A percentile compares a stretch with the other conserved stretches of the same genome.
Conservation (phyloP, 257 asterid genomes). For the Ballota nigra region DNA sequence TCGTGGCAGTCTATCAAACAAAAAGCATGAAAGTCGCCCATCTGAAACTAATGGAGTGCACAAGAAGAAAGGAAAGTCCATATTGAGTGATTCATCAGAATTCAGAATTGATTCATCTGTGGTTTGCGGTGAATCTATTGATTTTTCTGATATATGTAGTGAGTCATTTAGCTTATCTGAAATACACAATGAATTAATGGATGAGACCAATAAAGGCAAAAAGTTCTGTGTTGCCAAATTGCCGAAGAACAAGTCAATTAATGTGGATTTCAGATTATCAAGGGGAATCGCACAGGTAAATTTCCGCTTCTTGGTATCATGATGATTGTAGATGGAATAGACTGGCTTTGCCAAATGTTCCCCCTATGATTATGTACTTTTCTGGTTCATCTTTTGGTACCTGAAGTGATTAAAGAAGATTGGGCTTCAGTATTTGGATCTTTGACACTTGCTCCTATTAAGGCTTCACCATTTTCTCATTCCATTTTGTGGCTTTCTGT, state of each 20-base stretch:
- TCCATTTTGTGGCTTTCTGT: conserved; percentile 11
- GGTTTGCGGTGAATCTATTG: conserved; percentile 39
- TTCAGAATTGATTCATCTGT: conserved; percentile 35
- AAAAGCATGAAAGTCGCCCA: conserved; percentile 41
- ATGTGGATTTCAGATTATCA: conserved; percentile 91
- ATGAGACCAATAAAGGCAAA: conserved; percentile 55
- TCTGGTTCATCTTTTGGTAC: conserved; percentile 20
- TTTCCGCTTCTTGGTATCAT: conserved; percentile 23
- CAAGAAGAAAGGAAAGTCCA: conserved; percentile 39
- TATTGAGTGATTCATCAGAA: conserved; percentile 41
- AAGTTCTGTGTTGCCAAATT: conserved; percentile 69
- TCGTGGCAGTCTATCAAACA: conserved; percentile 39
- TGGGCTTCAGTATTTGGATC: conserved; percentile 1
- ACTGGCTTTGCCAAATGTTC: conserved; percentile 18
- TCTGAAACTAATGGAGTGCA: conserved; percentile 46
- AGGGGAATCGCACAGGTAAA: conserved; percentile 95
- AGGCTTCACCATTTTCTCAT: conserved; percentile 2
- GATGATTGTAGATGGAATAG: conserved; percentile 11
- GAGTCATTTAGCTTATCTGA: conserved; percentile 54
- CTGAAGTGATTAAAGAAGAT: no score
- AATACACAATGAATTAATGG: conserved; percentile 47
- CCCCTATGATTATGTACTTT: conserved; percentile 5
- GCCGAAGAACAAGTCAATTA: conserved; percentile 81
- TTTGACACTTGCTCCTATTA: conserved; percentile 14
- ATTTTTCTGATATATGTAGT: conserved; percentile 46